A percentile compares a stretch with the other conserved stretches of the same genome.
These are phyloP conservation scores for Naganishia cerealis DNA, from an alignment of 1,284 basidiomycete species.

Conservation along the genomic window DNA sequence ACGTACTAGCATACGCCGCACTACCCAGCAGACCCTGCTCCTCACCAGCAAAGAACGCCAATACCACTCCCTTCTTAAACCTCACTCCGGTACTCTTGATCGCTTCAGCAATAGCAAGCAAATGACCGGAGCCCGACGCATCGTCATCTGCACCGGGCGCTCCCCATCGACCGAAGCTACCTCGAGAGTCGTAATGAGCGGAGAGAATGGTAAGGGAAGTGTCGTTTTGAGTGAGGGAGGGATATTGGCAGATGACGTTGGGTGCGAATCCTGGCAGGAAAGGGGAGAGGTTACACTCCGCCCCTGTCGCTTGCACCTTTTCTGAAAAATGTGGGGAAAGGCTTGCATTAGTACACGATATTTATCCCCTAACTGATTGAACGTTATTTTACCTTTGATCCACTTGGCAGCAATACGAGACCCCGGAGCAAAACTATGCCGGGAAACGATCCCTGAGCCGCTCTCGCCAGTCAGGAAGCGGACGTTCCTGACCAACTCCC, in stretches of 20 bases:
- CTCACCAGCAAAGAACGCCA: slow-evolving; percentile 56
- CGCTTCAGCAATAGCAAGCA: slow-evolving; percentile 72
- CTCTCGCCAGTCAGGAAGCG: slow-evolving; percentile 80
- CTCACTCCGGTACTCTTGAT: slow-evolving; percentile 64
- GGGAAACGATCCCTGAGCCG: slow-evolving; percentile 61
- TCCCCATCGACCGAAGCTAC: slow-evolving; percentile 72
- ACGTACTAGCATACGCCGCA: slow-evolving; percentile 53
- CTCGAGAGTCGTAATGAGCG: slow-evolving; percentile 82
- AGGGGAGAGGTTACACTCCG: slow-evolving; percentile 64
- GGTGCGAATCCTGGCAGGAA: slow-evolving; percentile 75
- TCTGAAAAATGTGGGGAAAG: slow-evolving; percentile 33
- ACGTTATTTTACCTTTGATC: slow-evolving; percentile 60
- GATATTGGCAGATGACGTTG: slow-evolving; percentile 69
- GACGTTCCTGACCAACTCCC: slow-evolving; percentile 68
- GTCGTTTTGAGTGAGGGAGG: slow-evolving; percentile 48
- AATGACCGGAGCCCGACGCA: slow-evolving; percentile 58
- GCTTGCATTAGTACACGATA: not conserved
- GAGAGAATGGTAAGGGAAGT: slow-evolving; percentile 62
- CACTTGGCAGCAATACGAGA: slow-evolving; percentile 69
- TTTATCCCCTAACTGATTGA: not conserved
- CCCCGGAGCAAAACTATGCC: slow-evolving; percentile 74
- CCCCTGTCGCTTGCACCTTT: slow-evolving; percentile 69
- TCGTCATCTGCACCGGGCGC: slow-evolving; percentile 78
- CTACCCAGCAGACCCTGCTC: slow-evolving; percentile 58
- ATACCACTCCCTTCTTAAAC: slow-evolving; percentile 51